Conservation (phyloP, 2,329 filamentous ascomycete species). For the Fusarium devonianum region DNA sequence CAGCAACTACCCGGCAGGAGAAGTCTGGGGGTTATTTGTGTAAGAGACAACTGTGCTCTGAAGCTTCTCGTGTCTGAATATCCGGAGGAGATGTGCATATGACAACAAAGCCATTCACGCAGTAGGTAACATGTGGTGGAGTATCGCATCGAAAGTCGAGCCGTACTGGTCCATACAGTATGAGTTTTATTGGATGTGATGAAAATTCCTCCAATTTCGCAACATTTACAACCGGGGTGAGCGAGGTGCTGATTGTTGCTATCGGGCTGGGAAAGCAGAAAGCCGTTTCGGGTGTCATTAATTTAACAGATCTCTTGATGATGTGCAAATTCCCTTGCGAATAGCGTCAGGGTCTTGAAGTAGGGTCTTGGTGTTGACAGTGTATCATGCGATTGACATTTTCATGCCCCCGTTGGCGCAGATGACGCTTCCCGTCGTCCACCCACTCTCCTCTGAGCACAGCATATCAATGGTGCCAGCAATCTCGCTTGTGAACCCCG, state of each 20-base stretch:
- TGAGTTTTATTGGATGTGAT: background rate
- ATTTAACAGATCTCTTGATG: constrained; percentile 1
- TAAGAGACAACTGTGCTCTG: background rate
- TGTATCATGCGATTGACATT: constrained; percentile 46
- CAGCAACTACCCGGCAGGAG: constrained; percentile 12
- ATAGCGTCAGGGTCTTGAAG: background rate
- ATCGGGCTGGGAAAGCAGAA: constrained; percentile 4
- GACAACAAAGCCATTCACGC: background rate
- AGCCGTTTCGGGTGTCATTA: constrained; percentile 19
- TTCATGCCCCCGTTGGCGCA: constrained; percentile 69
- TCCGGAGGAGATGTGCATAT: background rate
- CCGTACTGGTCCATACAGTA: background rate
- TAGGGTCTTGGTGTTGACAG: too few relatives aligned
- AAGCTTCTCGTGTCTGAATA: background rate
- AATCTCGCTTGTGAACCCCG: constrained; percentile 59
- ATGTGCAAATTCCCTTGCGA: too few relatives aligned
- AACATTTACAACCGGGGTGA: background rate
- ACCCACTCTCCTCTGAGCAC: constrained; percentile 69
- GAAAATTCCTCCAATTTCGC: background rate
- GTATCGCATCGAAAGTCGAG: background rate
- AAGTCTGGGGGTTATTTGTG: background rate
- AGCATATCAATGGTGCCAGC: constrained; percentile 76
- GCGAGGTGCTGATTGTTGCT: background rate
- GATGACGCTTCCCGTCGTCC: constrained; percentile 76
- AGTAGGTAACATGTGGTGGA: background rate